Base-by-base conservation (phyloP, 208 protist genomes). In the Trypanosoma vivax region DNA sequence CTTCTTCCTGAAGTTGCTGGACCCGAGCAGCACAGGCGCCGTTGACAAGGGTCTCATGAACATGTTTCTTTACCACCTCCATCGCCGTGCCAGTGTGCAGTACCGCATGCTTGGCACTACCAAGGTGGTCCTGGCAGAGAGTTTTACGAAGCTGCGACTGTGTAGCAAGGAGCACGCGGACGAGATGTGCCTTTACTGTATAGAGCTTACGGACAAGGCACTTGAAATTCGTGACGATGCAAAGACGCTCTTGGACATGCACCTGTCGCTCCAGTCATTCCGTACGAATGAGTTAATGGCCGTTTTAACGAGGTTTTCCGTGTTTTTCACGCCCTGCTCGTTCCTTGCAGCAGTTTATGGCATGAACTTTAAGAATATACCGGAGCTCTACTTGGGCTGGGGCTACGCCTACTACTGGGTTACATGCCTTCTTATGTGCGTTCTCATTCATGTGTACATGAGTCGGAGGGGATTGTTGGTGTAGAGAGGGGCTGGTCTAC, bases 341-440 rank as follows among this genome's bases (percentile, higher is more conserved):
- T 95, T 95, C 40, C 31, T 95, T 14, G 80, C 88, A 5, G 82
- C 79, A 11, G 80, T 95, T 42, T 95, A 91, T 64, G 88, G 88
- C 13, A 95, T 93, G 88, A 95, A 95, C 68, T 92, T 93, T 54
- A 34, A 65, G 13, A 60, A 84, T 68, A 78, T 92, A 9, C 85
- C 85, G 2, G 79, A 92, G 68, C 65, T 92, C 34, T 53, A 63
- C 28, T 92, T 70, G 79, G 33, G 48, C 5, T 88, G 78, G 38
- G 81, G 78, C 21, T 92, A 92, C 59, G 40, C 50, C 13, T 79
- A 56, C 34, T 92, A 83, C 39, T 92, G 85, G 81, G 16, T 69
- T 23, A 33, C 76, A 57, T 92, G 81, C 56, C 13, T 69, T 14
- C 31, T 77, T 18, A 19, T 83, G 10, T 72, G 80, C 16, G 29